Evolutionary conservation across 1,284 basidiomycete genomes (phyloP).

Genomic region (Apiotrichum brassicae): DNA sequence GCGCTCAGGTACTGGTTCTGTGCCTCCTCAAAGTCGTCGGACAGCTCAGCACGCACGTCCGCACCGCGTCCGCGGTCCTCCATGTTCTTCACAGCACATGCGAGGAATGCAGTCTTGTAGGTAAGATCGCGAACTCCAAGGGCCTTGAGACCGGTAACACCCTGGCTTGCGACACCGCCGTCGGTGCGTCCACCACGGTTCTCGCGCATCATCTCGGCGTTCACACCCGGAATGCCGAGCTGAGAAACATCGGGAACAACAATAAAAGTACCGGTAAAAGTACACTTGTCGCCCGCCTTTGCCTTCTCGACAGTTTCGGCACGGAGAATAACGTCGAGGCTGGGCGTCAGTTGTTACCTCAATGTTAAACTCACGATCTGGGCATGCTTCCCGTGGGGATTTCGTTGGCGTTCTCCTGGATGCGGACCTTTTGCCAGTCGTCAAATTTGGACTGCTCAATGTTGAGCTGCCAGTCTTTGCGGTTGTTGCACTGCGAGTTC

Average conservation of each 20-base stretch:
- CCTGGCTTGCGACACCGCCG: slow-evolving; percentile 69
- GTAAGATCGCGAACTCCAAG: slow-evolving; percentile 92
- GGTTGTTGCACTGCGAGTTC: slow-evolving; percentile 88
- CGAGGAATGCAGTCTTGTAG: slow-evolving; percentile 97
- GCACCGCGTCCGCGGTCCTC: slow-evolving; percentile 71
- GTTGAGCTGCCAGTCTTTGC: slow-evolving; percentile 84
- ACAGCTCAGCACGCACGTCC: slow-evolving; percentile 80
- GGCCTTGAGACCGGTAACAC: slow-evolving; percentile 89
- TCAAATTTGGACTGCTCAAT: slow-evolving; percentile 96
- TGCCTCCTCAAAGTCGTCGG: slow-evolving; percentile 58
- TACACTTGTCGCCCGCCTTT: slow-evolving; percentile 97
- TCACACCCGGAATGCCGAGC: slow-evolving; percentile 89
- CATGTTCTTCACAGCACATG: slow-evolving; percentile 92
- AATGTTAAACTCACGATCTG: slow-evolving; percentile 51
- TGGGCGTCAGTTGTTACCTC: slow-evolving; percentile 43
- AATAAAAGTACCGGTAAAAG: slow-evolving; percentile 96
- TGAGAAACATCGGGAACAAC: slow-evolving; percentile 98
- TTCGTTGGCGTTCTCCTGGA: slow-evolving; percentile 97
- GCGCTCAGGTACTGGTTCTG: slow-evolving; percentile 73
- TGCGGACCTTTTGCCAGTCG: slow-evolving; percentile 99
- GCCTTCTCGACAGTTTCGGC: slow-evolving; percentile 93
- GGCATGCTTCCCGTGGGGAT: slow-evolving; percentile 99
- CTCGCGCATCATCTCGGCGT: slow-evolving; percentile 86
- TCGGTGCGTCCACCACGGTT: slow-evolving; percentile 60
- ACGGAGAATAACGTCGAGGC: slow-evolving; percentile 88